These are phyloP conservation scores for Hypholoma sublateritium DNA, from an alignment of 768 basidiomycete species.

Conservation along the genomic window DNA sequence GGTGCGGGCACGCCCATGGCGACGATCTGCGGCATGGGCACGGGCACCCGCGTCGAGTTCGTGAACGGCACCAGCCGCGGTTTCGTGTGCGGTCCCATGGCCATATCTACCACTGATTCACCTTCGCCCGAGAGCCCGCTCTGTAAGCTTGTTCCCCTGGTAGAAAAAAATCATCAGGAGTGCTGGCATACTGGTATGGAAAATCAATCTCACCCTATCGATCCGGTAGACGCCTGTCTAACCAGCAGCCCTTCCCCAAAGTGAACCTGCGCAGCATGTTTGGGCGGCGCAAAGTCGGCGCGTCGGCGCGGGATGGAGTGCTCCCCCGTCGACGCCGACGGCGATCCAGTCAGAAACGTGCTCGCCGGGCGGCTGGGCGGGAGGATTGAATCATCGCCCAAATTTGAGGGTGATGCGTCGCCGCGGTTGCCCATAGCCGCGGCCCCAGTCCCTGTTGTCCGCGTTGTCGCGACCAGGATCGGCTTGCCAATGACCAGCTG, in stretches of 20 bases:
- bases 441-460: background rate
- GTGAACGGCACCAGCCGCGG: conserved; percentile 75
- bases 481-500: conserved; percentile 64
- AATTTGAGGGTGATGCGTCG: conserved; percentile 33
- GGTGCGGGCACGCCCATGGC: conserved; percentile 26
- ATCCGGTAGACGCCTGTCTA: conserved; percentile 36
- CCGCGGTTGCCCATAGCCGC: conserved; percentile 12
- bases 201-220: conserved; percentile 22
- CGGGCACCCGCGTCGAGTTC: conserved; percentile 63
- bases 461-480: conserved; percentile 34
- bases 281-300: conserved; percentile 67
- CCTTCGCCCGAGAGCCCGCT: conserved; percentile 41
- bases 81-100: conserved; percentile 33
- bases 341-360: conserved; percentile 55
- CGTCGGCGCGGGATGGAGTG: conserved; percentile 67
- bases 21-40: conserved; percentile 55
- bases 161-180: conserved; percentile 7
- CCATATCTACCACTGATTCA: conserved; percentile 31
- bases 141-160: conserved; percentile 53
- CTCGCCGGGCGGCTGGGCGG: conserved; percentile 41
- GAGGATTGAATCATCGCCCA: conserved; percentile 37
- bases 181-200: background rate
- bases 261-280: conserved; percentile 43
- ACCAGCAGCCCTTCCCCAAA: conserved; percentile 34
- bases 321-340: conserved; percentile 63